Percentiles rank a stretch among this genome's conserved stretches.
phyloP scores from a whole-genome alignment of 2,329 filamentous ascomycete species.

The Tolypocladium album region DNA sequence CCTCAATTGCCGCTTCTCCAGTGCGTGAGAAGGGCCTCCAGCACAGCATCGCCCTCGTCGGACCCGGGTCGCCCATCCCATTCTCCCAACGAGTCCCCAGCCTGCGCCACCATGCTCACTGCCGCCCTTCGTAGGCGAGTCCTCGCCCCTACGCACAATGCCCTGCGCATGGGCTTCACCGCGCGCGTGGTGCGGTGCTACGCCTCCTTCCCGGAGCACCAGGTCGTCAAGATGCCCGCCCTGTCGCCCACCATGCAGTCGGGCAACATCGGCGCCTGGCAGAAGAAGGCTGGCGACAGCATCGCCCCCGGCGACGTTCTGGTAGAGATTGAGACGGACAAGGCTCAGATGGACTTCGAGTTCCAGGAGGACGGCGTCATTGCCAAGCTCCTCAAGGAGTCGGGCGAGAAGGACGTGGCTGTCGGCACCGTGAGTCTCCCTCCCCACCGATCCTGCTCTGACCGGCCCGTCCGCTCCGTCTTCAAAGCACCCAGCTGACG shows the following conservation, averaged over 20 bases:
- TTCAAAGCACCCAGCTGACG: constrained; percentile 4
- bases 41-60: constrained; percentile 7
- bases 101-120: constrained; percentile 42
- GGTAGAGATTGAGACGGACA: constrained; percentile 98
- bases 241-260: constrained; percentile 95
- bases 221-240: constrained; percentile 93
- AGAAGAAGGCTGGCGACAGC: constrained; percentile 88
- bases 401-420: constrained; percentile 84
- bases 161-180: constrained; percentile 39
- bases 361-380: constrained; percentile 97
- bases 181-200: constrained; percentile 51
- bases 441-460: constrained; percentile 1
- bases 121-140: constrained; percentile 53
- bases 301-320: constrained; percentile 89
- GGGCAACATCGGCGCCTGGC: constrained; percentile 94
- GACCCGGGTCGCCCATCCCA: constrained; percentile 1
- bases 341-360: constrained; percentile 99
- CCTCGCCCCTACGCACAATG: constrained; percentile 38
- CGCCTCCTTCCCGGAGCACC: constrained; percentile 88
- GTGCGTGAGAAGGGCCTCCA: constrained; percentile 1
- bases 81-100: constrained; percentile 1
- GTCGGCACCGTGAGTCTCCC: constrained; percentile 76
- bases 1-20: constrained; percentile 2
- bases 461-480: constrained; percentile 3
- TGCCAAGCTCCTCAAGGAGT: constrained; percentile 87